Evolutionary conservation across 1,284 basidiomycete genomes (phyloP).

Genomic region (Laetiporus sulphureus): DNA sequence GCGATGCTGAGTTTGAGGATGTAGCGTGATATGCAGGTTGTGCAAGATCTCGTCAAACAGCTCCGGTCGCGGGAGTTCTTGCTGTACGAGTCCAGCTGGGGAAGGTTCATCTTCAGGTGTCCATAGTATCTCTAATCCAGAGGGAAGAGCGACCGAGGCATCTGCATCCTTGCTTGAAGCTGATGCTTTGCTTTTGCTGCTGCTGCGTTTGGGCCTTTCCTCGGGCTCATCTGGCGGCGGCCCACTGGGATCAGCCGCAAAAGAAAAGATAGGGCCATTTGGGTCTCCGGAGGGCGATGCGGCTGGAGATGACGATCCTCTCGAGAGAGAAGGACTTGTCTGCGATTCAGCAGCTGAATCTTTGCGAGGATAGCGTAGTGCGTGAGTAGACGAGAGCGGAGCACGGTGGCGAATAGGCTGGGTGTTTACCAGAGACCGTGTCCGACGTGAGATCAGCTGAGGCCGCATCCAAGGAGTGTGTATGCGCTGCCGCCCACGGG

Average conservation of each 20-base stretch:
- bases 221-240: constrained; percentile 25
- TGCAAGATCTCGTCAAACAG: constrained; percentile 67
- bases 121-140: constrained; percentile 60
- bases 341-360: constrained; percentile 18
- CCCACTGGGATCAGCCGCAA: constrained; percentile 27
- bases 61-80: constrained; percentile 41
- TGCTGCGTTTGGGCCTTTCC: constrained; percentile 39
- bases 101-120: constrained; percentile 34
- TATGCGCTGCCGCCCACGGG: constrained; percentile 5
- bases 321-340: constrained; percentile 25
- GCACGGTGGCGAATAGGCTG: constrained; percentile 28
- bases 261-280: constrained; percentile 17
- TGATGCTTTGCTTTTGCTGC: constrained; percentile 28
- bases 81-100: constrained; percentile 17
- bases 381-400: constrained; percentile 28
- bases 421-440: constrained; percentile 39
- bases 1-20: constrained; percentile 72
- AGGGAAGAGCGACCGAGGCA: constrained; percentile 38
- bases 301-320: constrained; percentile 27
- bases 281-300: constrained; percentile 12
- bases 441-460: constrained; percentile 44
- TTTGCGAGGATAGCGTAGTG: constrained; percentile 29
- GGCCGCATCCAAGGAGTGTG: constrained; percentile 42
- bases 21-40: constrained; percentile 66
- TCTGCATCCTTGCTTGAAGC: constrained; percentile 14